phyloP scores from a whole-genome alignment of 257 asterid genomes.

The Thymus quinquecostatus region DNA sequence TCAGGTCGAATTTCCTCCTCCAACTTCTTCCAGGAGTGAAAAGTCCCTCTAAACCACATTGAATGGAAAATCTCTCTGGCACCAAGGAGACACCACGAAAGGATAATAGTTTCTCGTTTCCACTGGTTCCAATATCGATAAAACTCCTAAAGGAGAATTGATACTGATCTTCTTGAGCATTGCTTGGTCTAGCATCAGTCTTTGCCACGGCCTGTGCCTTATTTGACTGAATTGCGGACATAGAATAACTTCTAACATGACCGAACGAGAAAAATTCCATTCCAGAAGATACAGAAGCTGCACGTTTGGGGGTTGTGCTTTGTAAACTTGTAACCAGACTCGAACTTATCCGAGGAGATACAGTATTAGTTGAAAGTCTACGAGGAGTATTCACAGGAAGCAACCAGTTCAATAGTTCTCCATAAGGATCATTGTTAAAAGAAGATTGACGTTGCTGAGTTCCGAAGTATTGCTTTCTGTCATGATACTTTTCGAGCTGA shows the following conservation, averaged over 20 bases:
- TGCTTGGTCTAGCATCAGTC: conserved; percentile 50
- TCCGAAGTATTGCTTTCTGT: conserved; percentile 45
- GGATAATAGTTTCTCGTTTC: conserved; percentile 67
- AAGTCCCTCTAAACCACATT: conserved; percentile 96
- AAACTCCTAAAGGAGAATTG: conserved; percentile 66
- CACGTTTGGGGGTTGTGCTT: conserved; percentile 61
- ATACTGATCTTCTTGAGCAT: conserved; percentile 72
- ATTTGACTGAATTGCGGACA: conserved; percentile 85
- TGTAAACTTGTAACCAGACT: conserved; percentile 59
- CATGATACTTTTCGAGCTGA: conserved; percentile 82
- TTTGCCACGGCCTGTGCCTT: conserved; percentile 49
- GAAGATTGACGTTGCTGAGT: conserved; percentile 41
- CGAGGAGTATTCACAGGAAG: conserved; percentile 88
- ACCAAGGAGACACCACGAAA: conserved; percentile 85
- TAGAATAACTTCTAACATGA: conserved; percentile 87
- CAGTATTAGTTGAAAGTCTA: conserved; percentile 62
- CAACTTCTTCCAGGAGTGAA: conserved; percentile 90
- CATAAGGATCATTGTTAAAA: conserved; percentile 62
- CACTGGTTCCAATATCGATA: conserved; percentile 52
- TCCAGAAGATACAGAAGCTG: conserved; percentile 66
- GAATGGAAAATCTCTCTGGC: conserved; percentile 87
- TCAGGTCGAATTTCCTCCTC: conserved; percentile 88
- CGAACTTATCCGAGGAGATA: conserved; percentile 58
- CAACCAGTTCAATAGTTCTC: conserved; percentile 84
- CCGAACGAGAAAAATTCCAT: conserved; percentile 82